Evolutionary conservation across 1,284 basidiomycete genomes (phyloP), one percentile per base, ranked within the genome.

Genomic region (Heterobasidion occidentale): DNA sequence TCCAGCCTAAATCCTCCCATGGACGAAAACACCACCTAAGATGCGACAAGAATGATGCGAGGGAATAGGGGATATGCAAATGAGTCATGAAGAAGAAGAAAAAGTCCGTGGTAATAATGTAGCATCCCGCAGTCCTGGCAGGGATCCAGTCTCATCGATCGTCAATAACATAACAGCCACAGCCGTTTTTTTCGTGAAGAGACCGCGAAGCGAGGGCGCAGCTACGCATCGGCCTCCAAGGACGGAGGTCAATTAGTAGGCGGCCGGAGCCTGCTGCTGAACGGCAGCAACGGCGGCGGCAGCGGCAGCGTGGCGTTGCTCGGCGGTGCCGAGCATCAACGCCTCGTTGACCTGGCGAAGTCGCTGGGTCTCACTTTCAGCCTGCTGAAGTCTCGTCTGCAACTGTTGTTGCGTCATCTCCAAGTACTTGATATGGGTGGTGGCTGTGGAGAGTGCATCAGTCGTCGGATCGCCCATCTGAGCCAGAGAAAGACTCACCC

Each of bases 311-410:
- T 83, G 81, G 64, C 83, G 75, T 63, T 84, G 84, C 71, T 84
- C 84, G 50, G 86, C 84, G 58, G 85, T 86, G 70, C 83, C 83
- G 68, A 90, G 82, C 86, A 91, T 90, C 67, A 92, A 77, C 46
- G 86, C 85, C 79, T 92, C 88, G 71, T 91, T 91, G 64, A 92
- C 83, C 65, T 80, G 85, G 71, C 86, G 81, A 67, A 90, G 84
- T 63, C 87, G 80, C 66, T 81, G 77, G 61, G 88, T 86, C 74
- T 91, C 87, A 58, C 80, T 77, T 70, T 90, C 87, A 60, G 86
- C 84, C 67, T 81, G 77, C 71, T 86, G 81, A 60, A 90, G 77
- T 68, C 86, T 80, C 66, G 77, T 77, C 76, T 90, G 86, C 64
- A 89, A 75, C 66, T 87, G 81, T 59, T 79, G 77, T 62, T 83